Evolutionary conservation across 106 monocot genomes (phyloP).

Genomic region (Dactylorhiza incarnata): DNA sequence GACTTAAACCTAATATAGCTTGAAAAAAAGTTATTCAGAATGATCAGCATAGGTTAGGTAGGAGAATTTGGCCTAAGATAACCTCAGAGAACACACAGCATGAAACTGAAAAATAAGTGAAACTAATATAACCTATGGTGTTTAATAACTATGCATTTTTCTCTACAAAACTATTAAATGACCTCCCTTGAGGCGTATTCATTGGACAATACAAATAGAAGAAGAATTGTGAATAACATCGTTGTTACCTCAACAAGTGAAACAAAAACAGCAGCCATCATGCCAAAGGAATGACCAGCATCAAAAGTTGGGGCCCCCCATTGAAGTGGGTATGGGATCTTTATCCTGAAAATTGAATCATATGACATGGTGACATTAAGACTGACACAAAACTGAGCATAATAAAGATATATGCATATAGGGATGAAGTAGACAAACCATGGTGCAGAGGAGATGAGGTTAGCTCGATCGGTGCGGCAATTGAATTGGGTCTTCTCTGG

Average conservation of each 20-base stretch:
- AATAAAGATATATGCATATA: not conserved
- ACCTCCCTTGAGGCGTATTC: too few species aligned
- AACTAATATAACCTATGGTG: too few species aligned
- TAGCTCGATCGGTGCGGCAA: conserved; percentile 77
- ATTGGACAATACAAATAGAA: not conserved
- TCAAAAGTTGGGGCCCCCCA: conserved; percentile 97
- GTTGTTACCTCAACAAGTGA: conserved; percentile 72
- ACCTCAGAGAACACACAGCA: too few species aligned
- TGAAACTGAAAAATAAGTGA: too few species aligned
- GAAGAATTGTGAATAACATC: not conserved
- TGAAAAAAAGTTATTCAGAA: too few species aligned
- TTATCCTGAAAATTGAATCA: conserved; percentile 47
- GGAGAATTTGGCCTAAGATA: too few species aligned
- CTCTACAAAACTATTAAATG: too few species aligned
- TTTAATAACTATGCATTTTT: too few species aligned
- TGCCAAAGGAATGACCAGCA: conserved; percentile 85
- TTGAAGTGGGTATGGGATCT: conserved; percentile 85
- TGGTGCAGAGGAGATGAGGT: conserved; percentile 90
- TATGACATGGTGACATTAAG: not conserved
- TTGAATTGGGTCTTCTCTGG: conserved; percentile 53
- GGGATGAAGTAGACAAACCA: conserved; percentile 34
- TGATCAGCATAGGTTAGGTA: too few species aligned
- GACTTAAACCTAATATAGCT: too few species aligned
- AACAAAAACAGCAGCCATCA: conserved; percentile 96
- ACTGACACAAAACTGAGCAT: not conserved